phyloP scores from a whole-genome alignment of 169 alveolate genomes.

The Blepharisma undulans region DNA sequence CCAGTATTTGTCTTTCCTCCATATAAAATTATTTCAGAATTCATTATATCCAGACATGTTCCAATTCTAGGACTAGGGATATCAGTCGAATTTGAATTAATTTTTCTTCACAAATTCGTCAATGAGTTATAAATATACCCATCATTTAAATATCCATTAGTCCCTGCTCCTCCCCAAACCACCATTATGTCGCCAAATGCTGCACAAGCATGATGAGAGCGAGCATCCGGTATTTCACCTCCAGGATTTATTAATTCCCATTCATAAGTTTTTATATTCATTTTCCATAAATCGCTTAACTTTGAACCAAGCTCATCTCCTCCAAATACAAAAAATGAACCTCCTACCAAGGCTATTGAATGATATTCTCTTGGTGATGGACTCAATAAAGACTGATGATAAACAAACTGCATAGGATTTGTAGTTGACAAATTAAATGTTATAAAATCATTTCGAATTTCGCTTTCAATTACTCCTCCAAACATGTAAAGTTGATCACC shows the following conservation, averaged over 20 bases:
- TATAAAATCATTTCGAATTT: too few species aligned
- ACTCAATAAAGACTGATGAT: background rate
- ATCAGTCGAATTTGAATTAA: background rate
- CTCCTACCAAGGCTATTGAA: background rate
- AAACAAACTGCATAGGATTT: background rate
- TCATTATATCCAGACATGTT: conserved; percentile 24
- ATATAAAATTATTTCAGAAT: too few species aligned
- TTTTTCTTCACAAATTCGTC: background rate
- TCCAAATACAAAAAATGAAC: background rate
- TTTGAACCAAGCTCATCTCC: background rate
- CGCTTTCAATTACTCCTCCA: background rate
- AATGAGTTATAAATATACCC: background rate
- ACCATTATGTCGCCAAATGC: background rate
- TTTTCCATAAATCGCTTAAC: background rate
- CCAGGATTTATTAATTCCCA: background rate
- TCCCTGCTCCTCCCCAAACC: conserved; percentile 10
- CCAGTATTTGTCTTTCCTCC: too few species aligned
- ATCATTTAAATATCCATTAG: background rate
- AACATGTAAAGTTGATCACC: background rate
- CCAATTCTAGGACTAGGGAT: conserved; percentile 14
- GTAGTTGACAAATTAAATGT: too few species aligned
- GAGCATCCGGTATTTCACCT: background rate
- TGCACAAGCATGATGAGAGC: background rate
- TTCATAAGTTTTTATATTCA: background rate
- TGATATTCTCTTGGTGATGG: background rate